A percentile compares a stretch with the other conserved stretches of the same genome.
phyloP scores from a whole-genome alignment of 352 stramenopile genomes.

The Peronospora farinosa region DNA sequence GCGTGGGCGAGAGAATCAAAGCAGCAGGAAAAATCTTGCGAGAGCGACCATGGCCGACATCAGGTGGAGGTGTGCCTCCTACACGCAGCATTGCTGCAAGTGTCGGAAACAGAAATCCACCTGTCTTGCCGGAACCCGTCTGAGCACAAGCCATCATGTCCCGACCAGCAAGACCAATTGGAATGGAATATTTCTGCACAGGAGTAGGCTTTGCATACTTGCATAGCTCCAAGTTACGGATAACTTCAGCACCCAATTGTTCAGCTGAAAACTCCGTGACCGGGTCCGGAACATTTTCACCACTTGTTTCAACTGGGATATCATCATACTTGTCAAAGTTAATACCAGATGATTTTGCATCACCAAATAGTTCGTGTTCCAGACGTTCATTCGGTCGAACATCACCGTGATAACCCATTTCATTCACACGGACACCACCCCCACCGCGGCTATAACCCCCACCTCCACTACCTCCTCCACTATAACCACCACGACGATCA shows the following conservation, averaged over 20 bases:
- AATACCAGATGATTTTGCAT: slow-evolving; percentile 92
- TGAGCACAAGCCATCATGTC: slow-evolving; percentile 99
- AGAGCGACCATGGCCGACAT: slow-evolving; percentile 46
- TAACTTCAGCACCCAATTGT: slow-evolving; percentile 89
- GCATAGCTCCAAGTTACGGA: slow-evolving; percentile 88
- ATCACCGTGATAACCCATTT: slow-evolving; percentile 96
- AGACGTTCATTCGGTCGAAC: slow-evolving; percentile 87
- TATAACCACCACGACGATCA: slow-evolving; percentile 27
- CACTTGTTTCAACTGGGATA: slow-evolving; percentile 95
- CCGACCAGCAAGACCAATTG: slow-evolving; percentile 89
- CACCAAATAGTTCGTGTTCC: slow-evolving; percentile 90
- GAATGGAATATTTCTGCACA: slow-evolving; percentile 99
- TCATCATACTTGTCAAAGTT: slow-evolving; percentile 99
- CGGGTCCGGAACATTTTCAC: slow-evolving; percentile 89
- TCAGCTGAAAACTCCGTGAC: slow-evolving; percentile 87
- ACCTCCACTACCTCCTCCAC: slow-evolving; percentile 25
- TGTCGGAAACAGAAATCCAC: slow-evolving; percentile 94
- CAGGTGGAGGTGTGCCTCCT: slow-evolving; percentile 46
- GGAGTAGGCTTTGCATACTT: slow-evolving; percentile 96
- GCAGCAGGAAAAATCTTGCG: slow-evolving; percentile 88
- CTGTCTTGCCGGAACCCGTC: slow-evolving; percentile 96
- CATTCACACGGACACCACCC: slow-evolving; percentile 81
- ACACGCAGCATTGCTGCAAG: slow-evolving; percentile 93
- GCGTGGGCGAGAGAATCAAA: slow-evolving; percentile 91
- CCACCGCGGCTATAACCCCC: slow-evolving; percentile 43